Percentiles rank a stretch among this genome's conserved stretches.
phyloP scores from a whole-genome alignment of 208 protist genomes.

The Leishmania arabica region DNA sequence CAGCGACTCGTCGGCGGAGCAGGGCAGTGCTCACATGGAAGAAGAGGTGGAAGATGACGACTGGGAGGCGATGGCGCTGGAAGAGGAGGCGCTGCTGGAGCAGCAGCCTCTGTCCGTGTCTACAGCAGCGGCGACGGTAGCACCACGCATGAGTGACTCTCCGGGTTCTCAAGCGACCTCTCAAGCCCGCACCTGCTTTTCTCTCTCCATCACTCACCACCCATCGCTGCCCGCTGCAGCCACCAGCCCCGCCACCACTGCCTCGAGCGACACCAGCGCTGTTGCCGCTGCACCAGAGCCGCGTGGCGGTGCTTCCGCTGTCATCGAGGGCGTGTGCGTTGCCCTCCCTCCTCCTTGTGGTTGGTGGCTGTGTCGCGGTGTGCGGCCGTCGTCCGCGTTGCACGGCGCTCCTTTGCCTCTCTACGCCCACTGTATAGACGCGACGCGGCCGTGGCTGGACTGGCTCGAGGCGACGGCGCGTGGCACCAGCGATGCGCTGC shows the following conservation, averaged over 20 bases:
- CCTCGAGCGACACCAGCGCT: background rate
- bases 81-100: slow-evolving; percentile 21
- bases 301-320: background rate
- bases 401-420: slow-evolving; percentile 9
- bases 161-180: background rate
- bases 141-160: background rate
- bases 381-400: background rate
- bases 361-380: slow-evolving; percentile 28
- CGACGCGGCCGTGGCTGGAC: slow-evolving; percentile 29
- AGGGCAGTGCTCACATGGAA: background rate
- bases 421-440: slow-evolving; percentile 24
- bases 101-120: background rate
- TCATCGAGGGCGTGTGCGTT: slow-evolving; percentile 7
- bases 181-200: background rate
- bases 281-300: background rate
- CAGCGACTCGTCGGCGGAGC: background rate
- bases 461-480: slow-evolving; percentile 13
- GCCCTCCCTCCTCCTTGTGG: slow-evolving; percentile 26
- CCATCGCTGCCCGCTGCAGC: background rate
- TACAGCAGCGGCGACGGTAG: background rate
- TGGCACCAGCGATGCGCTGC: background rate
- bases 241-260: background rate
- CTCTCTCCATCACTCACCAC: background rate
- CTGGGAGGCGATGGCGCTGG: slow-evolving; percentile 27
- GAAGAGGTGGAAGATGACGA: slow-evolving; percentile 8